Evolutionary conservation across 441 rosid genomes (phyloP), one percentile per base, ranked within the genome.

Genomic region (Breynia disticha): DNA sequence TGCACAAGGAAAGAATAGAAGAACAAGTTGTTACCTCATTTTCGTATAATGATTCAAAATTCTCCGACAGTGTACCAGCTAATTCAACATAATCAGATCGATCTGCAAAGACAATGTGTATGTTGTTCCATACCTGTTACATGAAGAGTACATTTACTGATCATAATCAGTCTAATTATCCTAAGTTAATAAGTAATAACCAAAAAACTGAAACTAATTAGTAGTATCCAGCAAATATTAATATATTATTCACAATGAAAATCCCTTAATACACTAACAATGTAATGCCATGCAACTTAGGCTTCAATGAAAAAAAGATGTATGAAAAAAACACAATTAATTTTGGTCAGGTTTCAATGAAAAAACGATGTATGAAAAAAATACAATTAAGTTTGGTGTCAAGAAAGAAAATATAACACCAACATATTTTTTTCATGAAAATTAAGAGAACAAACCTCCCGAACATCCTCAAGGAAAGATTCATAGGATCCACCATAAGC

Each of bases 401-500:
- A 39, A 39, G 14, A 39, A 39, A 39, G 43, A 13, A 9, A 14
- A 39, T 39, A 39, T 2, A 39, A 13, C 32, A 3, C 32, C 32
- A 24, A 7, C 32, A 24, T 24, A 24, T 24, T 24, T 24, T 24
- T 7, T 7, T 24, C 32, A 44, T 12, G 46, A 47, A 19, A 17
- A 7, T 19, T 19, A 45, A 56, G 38, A 21, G 66, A 57, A 56
- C 81, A 70, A 67, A 94, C 99, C 96, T 94, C 96, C 60, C 62
- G 86, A 72, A 94, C 83, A 83, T 94, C 99, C 76, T 94, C 95
- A 39, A 87, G 82, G 79, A 87, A 90, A 69, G 97, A 81, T 75
- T 85, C 94, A 65, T 73, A 83, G 52, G 94, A 94, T 67, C 95
- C 82, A 48, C 81, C 79, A 67, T 94, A 94, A 10, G 91, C 95